Evolutionary conservation across 116 monocot genomes (phyloP).

Genomic region (Zostera marina): DNA sequence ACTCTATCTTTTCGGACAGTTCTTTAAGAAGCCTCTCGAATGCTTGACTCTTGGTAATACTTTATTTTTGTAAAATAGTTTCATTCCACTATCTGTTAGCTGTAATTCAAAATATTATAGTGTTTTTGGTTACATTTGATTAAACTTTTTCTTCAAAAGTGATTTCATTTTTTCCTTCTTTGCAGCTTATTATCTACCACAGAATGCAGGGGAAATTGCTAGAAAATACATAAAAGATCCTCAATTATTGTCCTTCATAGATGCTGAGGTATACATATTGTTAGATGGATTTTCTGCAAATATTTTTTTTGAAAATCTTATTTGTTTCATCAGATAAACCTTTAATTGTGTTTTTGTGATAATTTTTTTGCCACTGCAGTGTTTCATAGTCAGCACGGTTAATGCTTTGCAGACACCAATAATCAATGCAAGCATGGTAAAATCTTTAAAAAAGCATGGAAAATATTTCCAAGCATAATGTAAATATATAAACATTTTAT

Average conservation of each 20-base stretch:
- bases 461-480: neutral
- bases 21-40: constrained; percentile 81
- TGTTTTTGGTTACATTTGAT: neutral
- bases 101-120: neutral
- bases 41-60: constrained; percentile 85
- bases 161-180: neutral
- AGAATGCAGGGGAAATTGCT: constrained; percentile 91
- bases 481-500: neutral
- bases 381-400: constrained; percentile 95
- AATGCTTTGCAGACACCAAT: constrained; percentile 96
- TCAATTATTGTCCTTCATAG: constrained; percentile 77
- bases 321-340: neutral
- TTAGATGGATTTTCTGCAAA: neutral
- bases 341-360: neutral
- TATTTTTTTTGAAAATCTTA: neutral
- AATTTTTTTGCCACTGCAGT: constrained; percentile 31
- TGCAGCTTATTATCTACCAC: constrained; percentile 91
- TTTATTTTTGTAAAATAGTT: neutral
- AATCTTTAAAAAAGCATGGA: neutral
- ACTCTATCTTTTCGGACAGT: constrained; percentile 88
- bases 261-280: constrained; percentile 65
- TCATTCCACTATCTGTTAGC: neutral
- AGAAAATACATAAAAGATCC: constrained; percentile 77
- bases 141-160: neutral
- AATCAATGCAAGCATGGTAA: constrained; percentile 99